phyloP scores from a whole-genome alignment of 169 alveolate species.

The Miamiensis avidus region DNA sequence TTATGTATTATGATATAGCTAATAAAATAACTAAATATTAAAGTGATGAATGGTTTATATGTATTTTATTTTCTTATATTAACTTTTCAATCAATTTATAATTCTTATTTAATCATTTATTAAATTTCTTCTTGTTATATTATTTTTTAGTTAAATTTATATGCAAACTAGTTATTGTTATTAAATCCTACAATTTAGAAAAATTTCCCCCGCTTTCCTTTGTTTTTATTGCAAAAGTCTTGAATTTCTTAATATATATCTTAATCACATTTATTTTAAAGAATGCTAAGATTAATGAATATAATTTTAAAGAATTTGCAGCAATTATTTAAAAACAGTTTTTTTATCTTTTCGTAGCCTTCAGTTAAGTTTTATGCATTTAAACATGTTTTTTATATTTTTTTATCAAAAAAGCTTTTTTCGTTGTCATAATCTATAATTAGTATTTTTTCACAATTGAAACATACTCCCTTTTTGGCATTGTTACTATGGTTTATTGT shows the following conservation, averaged over 20 bases:
- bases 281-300: neutral
- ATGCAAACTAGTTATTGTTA: too few species aligned
- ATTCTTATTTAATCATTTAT: neutral
- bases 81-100: neutral
- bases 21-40: too few species aligned
- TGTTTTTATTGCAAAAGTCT: neutral
- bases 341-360: neutral
- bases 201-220: neutral
- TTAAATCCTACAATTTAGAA: too few species aligned
- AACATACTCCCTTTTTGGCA: neutral
- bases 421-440: too few species aligned
- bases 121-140: neutral
- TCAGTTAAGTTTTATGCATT: neutral
- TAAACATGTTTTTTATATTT: too few species aligned
- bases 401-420: too few species aligned
- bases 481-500: too few species aligned
- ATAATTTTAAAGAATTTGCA: neutral
- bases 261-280: too few species aligned
- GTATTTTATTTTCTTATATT: too few species aligned
- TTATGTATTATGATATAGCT: neutral
- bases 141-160: too few species aligned
- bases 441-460: neutral
- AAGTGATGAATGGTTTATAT: too few species aligned
- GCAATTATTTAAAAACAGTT: neutral
- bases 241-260: neutral